Conservation (phyloP, 164 flowering plant species). For the Stephania japonica region DNA sequence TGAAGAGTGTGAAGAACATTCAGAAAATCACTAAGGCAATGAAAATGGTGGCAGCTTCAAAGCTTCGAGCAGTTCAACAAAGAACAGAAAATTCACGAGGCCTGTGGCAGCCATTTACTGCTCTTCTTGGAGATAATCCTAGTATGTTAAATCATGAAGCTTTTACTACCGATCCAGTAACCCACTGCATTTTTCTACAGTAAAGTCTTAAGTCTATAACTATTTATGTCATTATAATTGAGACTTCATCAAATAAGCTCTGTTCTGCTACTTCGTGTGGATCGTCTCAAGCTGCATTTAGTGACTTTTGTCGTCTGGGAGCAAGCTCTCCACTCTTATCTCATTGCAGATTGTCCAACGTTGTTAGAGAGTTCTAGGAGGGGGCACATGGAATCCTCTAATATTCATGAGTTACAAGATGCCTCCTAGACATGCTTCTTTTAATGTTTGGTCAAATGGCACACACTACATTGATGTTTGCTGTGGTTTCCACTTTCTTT, state of each 20-base stretch:
- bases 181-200: not conserved
- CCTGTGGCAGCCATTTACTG: constrained; percentile 95
- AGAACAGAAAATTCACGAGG: constrained; percentile 97
- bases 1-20: constrained; percentile 95
- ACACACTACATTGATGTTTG: not conserved
- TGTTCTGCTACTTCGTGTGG: not conserved
- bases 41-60: constrained; percentile 99
- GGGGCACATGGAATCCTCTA: not conserved
- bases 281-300: not conserved
- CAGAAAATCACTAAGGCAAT: constrained; percentile 99
- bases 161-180: not conserved
- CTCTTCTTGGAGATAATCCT: constrained; percentile 88
- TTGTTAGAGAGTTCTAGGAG: not conserved
- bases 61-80: constrained; percentile 76
- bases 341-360: not conserved
- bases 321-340: too few relatives aligned
- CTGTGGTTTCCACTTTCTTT: not conserved
- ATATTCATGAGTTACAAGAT: not conserved
- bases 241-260: not conserved
- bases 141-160: constrained; percentile 40
- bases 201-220: not conserved
- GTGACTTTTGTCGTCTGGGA: too few relatives aligned
- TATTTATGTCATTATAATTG: not conserved
- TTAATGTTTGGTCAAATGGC: not conserved
- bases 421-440: not conserved